Evolutionary conservation across 1,284 basidiomycete genomes (phyloP).

Genomic region (Lignosus rhinocerotis): DNA sequence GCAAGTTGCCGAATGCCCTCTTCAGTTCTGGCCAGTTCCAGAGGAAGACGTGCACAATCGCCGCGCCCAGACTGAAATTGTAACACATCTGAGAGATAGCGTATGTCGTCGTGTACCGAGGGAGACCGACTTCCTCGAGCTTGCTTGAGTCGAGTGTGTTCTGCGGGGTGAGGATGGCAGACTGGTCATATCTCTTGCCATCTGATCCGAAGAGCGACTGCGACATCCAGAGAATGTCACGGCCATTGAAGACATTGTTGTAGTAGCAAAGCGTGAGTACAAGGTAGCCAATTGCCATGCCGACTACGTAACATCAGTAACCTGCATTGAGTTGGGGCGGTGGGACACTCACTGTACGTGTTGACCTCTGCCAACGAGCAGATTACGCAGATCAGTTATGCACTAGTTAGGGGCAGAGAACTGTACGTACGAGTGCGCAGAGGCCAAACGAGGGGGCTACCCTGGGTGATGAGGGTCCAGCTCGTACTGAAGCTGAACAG

Average conservation of each 20-base stretch:
- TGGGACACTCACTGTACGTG: constrained; percentile 36
- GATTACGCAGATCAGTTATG: constrained; percentile 3
- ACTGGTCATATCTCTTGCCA: constrained; percentile 47
- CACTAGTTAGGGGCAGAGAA: background rate
- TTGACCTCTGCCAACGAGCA: constrained; percentile 35
- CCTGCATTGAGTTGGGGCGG: background rate
- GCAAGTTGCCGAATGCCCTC: constrained; percentile 43
- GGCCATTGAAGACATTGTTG: constrained; percentile 47
- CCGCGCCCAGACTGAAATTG: constrained; percentile 50
- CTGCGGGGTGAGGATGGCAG: constrained; percentile 43
- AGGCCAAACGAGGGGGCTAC: constrained; percentile 52
- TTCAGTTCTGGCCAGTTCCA: constrained; percentile 53
- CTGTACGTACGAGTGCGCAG: constrained; percentile 45
- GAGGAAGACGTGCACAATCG: constrained; percentile 48
- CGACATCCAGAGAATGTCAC: constrained; percentile 51
- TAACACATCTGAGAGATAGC: constrained; percentile 50
- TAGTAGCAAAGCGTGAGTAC: constrained; percentile 51
- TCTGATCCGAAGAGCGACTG: constrained; percentile 45
- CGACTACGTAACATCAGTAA: constrained; percentile 33
- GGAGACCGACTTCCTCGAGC: constrained; percentile 41
- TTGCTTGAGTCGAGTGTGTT: constrained; percentile 42
- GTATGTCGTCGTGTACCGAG: constrained; percentile 53
- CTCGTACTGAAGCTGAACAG: constrained; percentile 49
- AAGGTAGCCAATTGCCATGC: constrained; percentile 50
- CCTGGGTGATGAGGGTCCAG: constrained; percentile 57